Evolutionary conservation across 371 early-diverging fungal genomes (phyloP), one percentile per base, ranked within the genome.

Genomic region (Lichtheimia ornata): DNA sequence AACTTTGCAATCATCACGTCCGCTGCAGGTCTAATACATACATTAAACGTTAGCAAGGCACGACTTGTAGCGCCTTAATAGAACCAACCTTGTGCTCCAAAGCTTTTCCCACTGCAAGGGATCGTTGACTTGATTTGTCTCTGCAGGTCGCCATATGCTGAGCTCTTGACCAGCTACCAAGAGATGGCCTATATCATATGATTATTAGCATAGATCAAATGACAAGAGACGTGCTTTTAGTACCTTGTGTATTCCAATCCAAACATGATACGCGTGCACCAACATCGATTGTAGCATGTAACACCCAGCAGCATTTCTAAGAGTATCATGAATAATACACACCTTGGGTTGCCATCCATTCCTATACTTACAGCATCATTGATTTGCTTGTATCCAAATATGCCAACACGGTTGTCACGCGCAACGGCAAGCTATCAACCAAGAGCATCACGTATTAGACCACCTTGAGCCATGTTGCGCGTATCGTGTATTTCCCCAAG

Each of bases 221-320:
- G 9, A 49, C 24, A 5, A 25, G 11, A 4, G 11, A n/a, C n/a
- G 18, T 24, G n/a, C 5, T 5, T 27, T 52, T 52, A 45, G 68
- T 68, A 81, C 82, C 74, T n/a, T 76, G 43, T 13, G 53, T 27
- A 52, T 71, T 69, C 82, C 82, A 81, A 65, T 81, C 79, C 9
- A 81, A 58, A 35, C 82, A 78, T 12, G 50, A 56, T 0, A 73
- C 58, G 0, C 43, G 7, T 44, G 56, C 24, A 12, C 59, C 51
- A 15, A 59, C 64, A 41, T 67, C 59, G n/a, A 70, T 42, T 7
- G 35, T 47, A 27, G 62, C 45, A 13, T 66, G 63, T 15, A 70
- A 35, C 2, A 9, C 35, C 35, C 35, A 35, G 35, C 35, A 35
- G 9, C 35, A 35, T 11, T 35, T 35, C 35, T 35, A 35, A 35